Evolutionary conservation across 345 rosid genomes (phyloP), one percentile per base, ranked within the genome.

Genomic region (Eucalyptus tenuipes): DNA sequence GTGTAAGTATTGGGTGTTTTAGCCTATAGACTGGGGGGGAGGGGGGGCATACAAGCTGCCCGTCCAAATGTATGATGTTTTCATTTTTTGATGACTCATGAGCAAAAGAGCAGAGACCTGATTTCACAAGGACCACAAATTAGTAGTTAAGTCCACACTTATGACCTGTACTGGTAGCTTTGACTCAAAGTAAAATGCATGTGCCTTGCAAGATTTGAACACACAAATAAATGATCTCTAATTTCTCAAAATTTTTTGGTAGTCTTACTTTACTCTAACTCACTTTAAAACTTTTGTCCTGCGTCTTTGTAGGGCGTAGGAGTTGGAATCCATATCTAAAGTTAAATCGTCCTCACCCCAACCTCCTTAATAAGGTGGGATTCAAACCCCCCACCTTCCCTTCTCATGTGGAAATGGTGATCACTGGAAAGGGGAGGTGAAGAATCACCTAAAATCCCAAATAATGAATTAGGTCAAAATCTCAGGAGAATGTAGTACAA

Each of bases 261-360:
- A 8, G 10, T 20, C 1, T 52, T 20, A 52, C 5, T 52, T 2
- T 52, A 52, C 55, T 52, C 55, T 52, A 18, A 52, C 24, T 52
- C 4, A 52, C 24, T 52, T 18, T 52, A 52, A 52, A 52, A 52
- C 1, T 52, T 52, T 18, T 52, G 9, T 52, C 25, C 0, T 7
- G 0, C 1, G 5, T 52, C 25, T 2, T 52, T 52, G 2, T 52
- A 20, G 10, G 5, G 10, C 5, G 2, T 52, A 52, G 10, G 57
- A 52, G 57, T 52, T 8, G 1, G 24, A 52, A 52, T 52, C 24
- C 4, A 18, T 52, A 52, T 52, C 57, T 52, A 52, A 52, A 52
- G 4, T 0, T 52, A 20, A 52, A 20, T 52, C 5, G 2, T 18
- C 10, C 0, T 52, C 10, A 52, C 25, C 1, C 25, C 5, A 52